Base-by-base conservation (phyloP, 352 stramenopile species). In the Phytopythium mirpurense region DNA sequence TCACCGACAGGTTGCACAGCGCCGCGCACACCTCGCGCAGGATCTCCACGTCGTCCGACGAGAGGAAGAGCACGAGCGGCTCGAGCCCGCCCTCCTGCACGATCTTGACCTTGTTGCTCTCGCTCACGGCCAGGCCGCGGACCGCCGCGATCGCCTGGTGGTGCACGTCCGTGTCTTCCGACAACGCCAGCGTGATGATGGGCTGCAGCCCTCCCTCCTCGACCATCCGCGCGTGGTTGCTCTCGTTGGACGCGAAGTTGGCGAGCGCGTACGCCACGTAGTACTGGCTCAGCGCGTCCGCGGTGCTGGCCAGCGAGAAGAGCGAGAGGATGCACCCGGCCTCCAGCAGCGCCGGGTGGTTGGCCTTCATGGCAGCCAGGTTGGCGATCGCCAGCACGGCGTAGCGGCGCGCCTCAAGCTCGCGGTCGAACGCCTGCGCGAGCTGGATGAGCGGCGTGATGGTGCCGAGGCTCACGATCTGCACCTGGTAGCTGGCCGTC, bases 21-120 rank as follows among this genome's bases (percentile, higher is more conserved):
- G 91, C 93, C 0, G 91, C 95, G 48, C 90, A 97, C 2, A 95
- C 89, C 57, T 99, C 95, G 0, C 93, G 78, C 11, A 98, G 68
- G 32, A 98, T 96, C 61, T 98, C 91, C 11, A 95, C 68, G 58
- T 99, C 93, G 38, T 86, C 68, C 0, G 87, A 95, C 47, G 88
- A 63, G 14, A 98, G 68, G 5, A 98, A 72, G 38, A 97, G 57
- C 24, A 93, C 83, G 14, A 99, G 73, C 18, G 95, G 93, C 58
- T 98, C 92, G 19, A 99, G 67, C 0, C 95, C 94, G 16, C 95
- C 96, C 79, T 98, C 95, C 51, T 99, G 93, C 5, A 98, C 80
- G 50, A 98, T 98, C 65, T 98, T 98, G 53, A 98, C 84, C 60
- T 98, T 98, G 67, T 97, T 97, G 11, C 82, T 72, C 18, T 94